Evolutionary conservation across 371 early-diverging fungal species (phyloP).

Genomic region (Mucor sp.): DNA sequence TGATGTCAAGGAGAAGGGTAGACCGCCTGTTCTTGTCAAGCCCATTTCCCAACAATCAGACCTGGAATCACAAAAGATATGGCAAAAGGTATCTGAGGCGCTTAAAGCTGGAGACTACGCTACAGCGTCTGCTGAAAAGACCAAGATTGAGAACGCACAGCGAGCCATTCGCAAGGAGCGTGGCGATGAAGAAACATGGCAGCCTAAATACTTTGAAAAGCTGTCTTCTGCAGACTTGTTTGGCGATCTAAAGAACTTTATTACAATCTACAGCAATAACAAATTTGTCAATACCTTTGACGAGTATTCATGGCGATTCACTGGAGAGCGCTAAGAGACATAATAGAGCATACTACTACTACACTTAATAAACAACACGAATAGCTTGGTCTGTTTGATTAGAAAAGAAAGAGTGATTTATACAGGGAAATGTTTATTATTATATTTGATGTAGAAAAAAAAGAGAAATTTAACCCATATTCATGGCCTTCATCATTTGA

Average conservation of each 20-base stretch:
- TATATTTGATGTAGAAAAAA: neutral
- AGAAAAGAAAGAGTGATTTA: neutral
- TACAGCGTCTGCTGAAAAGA: conserved; percentile 70
- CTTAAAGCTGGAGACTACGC: conserved; percentile 66
- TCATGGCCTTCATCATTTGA: conserved; percentile 69
- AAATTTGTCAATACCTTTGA: conserved; percentile 7
- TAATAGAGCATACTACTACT: neutral
- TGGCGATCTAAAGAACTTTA: neutral
- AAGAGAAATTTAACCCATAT: conserved; percentile 1
- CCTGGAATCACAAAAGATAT: conserved; percentile 76
- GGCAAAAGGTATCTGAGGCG: conserved; percentile 73
- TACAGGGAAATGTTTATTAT: neutral
- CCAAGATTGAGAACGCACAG: conserved; percentile 74
- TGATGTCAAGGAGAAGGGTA: conserved; percentile 54
- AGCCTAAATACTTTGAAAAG: conserved; percentile 23
- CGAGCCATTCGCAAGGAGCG: conserved; percentile 70
- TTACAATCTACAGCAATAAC: conserved; percentile 1
- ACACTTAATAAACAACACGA: neutral
- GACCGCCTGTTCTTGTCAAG: conserved; percentile 46
- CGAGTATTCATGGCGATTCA: neutral
- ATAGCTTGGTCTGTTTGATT: too few relatives aligned
- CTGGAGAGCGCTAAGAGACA: neutral
- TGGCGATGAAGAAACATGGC: conserved; percentile 56
- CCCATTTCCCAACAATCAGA: conserved; percentile 61
- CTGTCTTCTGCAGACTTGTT: neutral